Evolutionary conservation across 2,329 filamentous ascomycete species (phyloP), one percentile per base, ranked within the genome.

Genomic region (Ceratocystis harringtonii): DNA sequence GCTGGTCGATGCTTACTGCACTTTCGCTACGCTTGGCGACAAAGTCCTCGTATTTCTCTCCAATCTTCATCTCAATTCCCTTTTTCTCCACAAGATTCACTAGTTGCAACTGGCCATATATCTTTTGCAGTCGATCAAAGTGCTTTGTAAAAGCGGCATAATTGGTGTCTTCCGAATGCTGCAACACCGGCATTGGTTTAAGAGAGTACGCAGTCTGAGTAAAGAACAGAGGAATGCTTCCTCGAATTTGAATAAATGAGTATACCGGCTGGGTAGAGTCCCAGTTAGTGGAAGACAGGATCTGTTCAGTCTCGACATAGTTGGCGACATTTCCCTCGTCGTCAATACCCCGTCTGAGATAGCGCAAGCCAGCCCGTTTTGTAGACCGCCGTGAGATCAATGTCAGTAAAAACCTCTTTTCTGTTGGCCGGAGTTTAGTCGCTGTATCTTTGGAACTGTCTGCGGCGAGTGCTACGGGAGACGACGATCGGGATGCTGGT

Each of bases 191-290:
- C 10, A 88, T 81, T 0, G 94, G 94, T 72, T 96, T 96, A 69
- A 97, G 84, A 8, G 90, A 91, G 74, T 96, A 97, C 0, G 92
- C 92, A 0, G 89, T 90, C 72, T 99, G 94, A 0, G 92, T 95
- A 73, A 96, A 99, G 77, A 94, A 97, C 0, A 97, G 76, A 0
- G 94, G 94, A 69, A 97, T 95, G 25, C 92, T 96, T 5, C 92
- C 92, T 69, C 94, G 84, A 28, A 91, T 79, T 73, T 99, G 94
- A 2, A 95, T 77, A 70, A 96, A 95, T 0, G 91, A 96, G 73
- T 90, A 89, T 1, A 87, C 79, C 69, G 84, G 89, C 1, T 75
- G 78, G 0, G 44, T 32, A 19, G 43, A 30, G 3, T 61, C 61
- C 84, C 88, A 92, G 0, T 80, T 79, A 1, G 84, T 78, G 0